Base-by-base conservation (phyloP, 1,139 yeast genomes). In the Kurtzmaniella natalensis region DNA sequence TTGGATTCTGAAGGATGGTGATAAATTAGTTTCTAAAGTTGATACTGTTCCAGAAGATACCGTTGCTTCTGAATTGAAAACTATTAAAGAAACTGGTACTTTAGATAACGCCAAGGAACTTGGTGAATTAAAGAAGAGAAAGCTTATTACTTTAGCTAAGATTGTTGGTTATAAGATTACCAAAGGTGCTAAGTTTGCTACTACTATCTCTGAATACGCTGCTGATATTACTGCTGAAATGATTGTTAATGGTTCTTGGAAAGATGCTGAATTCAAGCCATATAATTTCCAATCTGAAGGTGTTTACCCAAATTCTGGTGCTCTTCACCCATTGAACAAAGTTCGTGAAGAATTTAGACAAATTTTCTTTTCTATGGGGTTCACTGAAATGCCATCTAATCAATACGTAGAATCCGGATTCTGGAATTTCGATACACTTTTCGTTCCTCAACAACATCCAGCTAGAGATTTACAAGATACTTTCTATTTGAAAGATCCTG, bases 381-480 rank as follows among this genome's bases (percentile, higher is more conserved):
- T 92, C 78, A 79, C 92, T 22, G 99, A 92, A 69, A 92, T 92
- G 99, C 96, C 98, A 41, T 83, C 98, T 15, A 89, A 89, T 59
- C 96, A 89, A 63, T 92, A 88, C 57, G 98, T 94, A 37, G 99
- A 92, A 57, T 76, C 94, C 18, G 97, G 98, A 8, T 92, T 94
- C 78, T 92, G 99, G 99, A 92, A 94, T 65, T 92, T 92, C 56
- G 99, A 92, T 60, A 77, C 98, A 3, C 73, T 92, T 51, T 92
- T 70, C 54, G 99, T 92, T 36, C 99, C 99, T 37, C 99, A 92
- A 70, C 97, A 92, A 67, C 99, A 92, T 67, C 98, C 99, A 21
- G 99, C 99, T 32, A 84, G 99, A 71, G 99, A 92, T 59, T 73
- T 92, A 58, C 99, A 92, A 65, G 98, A 92, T 63, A 92, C 99